Evolutionary conservation across 2,329 filamentous ascomycete species (phyloP).

Genomic region (Monilinia aucupariae): DNA sequence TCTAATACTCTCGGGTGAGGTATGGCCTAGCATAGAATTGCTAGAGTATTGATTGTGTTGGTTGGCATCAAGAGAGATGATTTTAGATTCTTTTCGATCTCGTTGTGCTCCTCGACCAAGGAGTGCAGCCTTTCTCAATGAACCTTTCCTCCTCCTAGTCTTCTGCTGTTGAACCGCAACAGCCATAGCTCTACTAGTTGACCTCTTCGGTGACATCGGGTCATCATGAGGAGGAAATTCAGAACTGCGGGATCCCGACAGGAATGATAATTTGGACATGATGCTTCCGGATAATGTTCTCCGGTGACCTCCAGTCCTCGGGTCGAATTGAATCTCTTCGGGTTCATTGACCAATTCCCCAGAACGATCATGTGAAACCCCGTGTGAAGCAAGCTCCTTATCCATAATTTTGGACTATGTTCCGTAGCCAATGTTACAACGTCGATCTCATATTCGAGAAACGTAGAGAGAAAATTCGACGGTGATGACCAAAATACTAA

Average conservation of each 20-base stretch:
- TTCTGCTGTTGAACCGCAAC: slow-evolving; percentile 41
- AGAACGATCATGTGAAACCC: background rate
- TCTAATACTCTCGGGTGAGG: slow-evolving; percentile 27
- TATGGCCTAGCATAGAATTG: slow-evolving; percentile 24
- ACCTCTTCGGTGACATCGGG: slow-evolving; percentile 31
- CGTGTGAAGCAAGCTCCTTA: background rate
- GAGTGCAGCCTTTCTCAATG: slow-evolving; percentile 79
- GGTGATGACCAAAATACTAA: too few species aligned
- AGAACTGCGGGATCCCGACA: slow-evolving; percentile 37
- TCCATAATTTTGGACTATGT: slow-evolving; percentile 2
- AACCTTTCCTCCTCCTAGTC: slow-evolving; percentile 71
- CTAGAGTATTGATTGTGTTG: slow-evolving; percentile 21
- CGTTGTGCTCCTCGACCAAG: slow-evolving; percentile 66
- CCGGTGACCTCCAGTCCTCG: slow-evolving; percentile 41
- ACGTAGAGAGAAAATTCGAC: too few species aligned
- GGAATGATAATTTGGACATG: slow-evolving; percentile 64
- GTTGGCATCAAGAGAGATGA: slow-evolving; percentile 33
- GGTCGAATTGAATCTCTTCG: slow-evolving; percentile 13
- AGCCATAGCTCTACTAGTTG: slow-evolving; percentile 32
- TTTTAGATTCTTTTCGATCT: slow-evolving; percentile 50
- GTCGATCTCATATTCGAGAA: background rate
- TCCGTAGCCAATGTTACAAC: background rate
- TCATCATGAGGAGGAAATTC: slow-evolving; percentile 33
- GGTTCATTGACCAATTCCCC: slow-evolving; percentile 3
- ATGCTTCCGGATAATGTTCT: slow-evolving; percentile 47